Percentiles rank a stretch among this genome's conserved stretches.
Conservation (phyloP, 768 basidiomycete genomes). For the Auricularia sp. region DNA sequence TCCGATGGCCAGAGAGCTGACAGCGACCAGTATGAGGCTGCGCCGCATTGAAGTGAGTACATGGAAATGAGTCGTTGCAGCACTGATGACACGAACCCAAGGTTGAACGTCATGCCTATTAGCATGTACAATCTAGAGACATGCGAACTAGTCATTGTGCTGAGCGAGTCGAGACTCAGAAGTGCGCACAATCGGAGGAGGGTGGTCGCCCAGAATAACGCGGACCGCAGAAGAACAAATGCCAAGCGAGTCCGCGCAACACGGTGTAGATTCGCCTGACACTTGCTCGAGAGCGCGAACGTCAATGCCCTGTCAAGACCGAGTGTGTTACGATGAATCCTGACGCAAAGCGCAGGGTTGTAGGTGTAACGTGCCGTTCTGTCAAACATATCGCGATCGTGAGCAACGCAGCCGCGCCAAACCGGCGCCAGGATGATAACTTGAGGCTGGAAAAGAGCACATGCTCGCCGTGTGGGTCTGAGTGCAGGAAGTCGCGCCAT, state of each 20-base stretch:
- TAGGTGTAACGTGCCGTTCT: constrained; percentile 39
- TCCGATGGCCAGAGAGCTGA: too few species aligned
- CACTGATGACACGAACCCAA: constrained; percentile 39
- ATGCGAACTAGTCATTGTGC: too few species aligned
- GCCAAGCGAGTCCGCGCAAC: constrained; percentile 32
- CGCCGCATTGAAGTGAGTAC: too few species aligned
- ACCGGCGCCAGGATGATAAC: constrained; percentile 39
- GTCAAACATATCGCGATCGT: constrained; percentile 37
- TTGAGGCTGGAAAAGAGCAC: constrained; percentile 31
- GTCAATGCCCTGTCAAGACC: constrained; percentile 34
- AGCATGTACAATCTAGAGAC: constrained; percentile 56
- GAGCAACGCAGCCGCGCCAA: constrained; percentile 36
- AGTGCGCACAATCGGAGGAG: constrained; percentile 49
- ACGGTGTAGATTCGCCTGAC: constrained; percentile 28
- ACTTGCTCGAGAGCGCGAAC: constrained; percentile 36
- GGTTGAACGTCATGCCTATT: constrained; percentile 57
- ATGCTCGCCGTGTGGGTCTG: constrained; percentile 34
- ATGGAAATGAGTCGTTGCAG: too few species aligned
- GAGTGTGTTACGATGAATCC: not conserved
- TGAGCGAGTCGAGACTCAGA: too few species aligned
- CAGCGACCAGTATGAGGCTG: too few species aligned
- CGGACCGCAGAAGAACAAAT: constrained; percentile 42
- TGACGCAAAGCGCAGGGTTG: not conserved
- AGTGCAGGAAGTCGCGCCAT: constrained; percentile 38
- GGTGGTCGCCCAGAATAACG: constrained; percentile 47